phyloP scores from a whole-genome alignment of 2,329 filamentous ascomycete species.

The Cylindrodendrum hubeiense region DNA sequence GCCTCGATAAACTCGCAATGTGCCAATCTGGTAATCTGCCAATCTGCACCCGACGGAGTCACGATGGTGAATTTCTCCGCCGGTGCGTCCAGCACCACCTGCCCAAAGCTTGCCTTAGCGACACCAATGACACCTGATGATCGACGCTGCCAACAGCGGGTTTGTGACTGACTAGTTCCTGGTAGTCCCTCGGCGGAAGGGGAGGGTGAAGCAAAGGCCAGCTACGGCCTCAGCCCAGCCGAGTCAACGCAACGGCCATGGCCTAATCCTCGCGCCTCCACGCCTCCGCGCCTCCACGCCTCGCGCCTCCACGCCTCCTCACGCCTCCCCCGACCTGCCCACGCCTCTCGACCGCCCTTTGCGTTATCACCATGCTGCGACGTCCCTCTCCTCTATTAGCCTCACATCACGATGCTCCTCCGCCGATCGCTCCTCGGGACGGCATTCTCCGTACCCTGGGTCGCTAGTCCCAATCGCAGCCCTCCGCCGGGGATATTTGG shows the following conservation, averaged over 20 bases:
- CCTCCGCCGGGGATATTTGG: constrained; percentile 32
- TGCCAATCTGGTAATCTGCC: not conserved
- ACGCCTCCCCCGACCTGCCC: not conserved
- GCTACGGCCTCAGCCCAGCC: constrained; percentile 2
- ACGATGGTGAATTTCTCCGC: constrained; percentile 12
- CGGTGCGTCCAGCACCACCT: constrained; percentile 3
- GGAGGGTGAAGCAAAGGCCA: constrained; percentile 19
- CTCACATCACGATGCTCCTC: constrained; percentile 24
- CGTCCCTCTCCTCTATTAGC: constrained; percentile 3
- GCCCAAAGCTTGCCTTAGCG: constrained; percentile 17
- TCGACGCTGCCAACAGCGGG: constrained; percentile 37
- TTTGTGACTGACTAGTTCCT: constrained; percentile 26
- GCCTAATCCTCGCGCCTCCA: not conserved
- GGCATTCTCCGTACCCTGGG: constrained; percentile 29
- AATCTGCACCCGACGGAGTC: constrained; percentile 1
- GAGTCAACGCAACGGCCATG: not conserved
- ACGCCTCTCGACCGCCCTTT: not conserved
- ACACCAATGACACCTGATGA: constrained; percentile 37
- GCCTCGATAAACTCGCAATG: not conserved
- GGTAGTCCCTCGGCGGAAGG: constrained; percentile 1
- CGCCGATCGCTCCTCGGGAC: constrained; percentile 34
- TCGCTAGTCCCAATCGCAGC: constrained; percentile 21
- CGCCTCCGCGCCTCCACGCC: constrained; percentile 1
- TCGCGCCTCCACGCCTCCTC: not conserved
- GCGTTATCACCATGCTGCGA: not conserved